phyloP scores from a whole-genome alignment of 164 flowering plant species.

The Aristolochia californica region DNA sequence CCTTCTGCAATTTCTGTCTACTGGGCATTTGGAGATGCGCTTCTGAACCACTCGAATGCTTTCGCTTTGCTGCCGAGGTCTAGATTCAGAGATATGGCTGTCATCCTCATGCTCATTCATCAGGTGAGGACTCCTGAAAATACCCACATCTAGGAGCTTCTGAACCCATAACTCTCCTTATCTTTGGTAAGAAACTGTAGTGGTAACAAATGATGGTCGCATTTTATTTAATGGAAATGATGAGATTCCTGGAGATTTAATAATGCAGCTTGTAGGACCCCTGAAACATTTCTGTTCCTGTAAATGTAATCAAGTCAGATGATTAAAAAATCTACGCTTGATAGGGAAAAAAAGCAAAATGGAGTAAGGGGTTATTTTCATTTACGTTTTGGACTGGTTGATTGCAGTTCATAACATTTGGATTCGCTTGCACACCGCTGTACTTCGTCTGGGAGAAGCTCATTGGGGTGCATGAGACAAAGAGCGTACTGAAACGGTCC shows the following conservation, averaged over 20 bases:
- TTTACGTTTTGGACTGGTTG: too few species aligned
- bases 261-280: too few species aligned
- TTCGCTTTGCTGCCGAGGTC: conserved; percentile 54
- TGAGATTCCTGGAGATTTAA: too few species aligned
- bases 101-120: conserved; percentile 73
- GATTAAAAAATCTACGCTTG: too few species aligned
- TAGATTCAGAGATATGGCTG: conserved; percentile 61
- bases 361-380: not conserved
- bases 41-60: conserved; percentile 70
- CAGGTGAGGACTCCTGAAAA: conserved; percentile 26
- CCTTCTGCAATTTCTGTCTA: conserved; percentile 71
- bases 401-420: conserved; percentile 69
- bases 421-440: conserved; percentile 75
- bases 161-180: too few species aligned
- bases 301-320: too few species aligned
- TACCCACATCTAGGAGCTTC: not conserved
- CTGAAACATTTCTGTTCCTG: too few species aligned
- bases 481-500: conserved; percentile 51
- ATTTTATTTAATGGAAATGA: too few species aligned
- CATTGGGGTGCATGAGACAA: conserved; percentile 57
- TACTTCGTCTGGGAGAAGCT: conserved; percentile 85
- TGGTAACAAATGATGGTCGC: too few species aligned
- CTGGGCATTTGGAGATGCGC: conserved; percentile 83
- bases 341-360: too few species aligned
- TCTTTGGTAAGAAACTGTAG: too few species aligned